Evolutionary conservation across 2,329 filamentous ascomycete genomes (phyloP).

Genomic region (Exophiala sp.): DNA sequence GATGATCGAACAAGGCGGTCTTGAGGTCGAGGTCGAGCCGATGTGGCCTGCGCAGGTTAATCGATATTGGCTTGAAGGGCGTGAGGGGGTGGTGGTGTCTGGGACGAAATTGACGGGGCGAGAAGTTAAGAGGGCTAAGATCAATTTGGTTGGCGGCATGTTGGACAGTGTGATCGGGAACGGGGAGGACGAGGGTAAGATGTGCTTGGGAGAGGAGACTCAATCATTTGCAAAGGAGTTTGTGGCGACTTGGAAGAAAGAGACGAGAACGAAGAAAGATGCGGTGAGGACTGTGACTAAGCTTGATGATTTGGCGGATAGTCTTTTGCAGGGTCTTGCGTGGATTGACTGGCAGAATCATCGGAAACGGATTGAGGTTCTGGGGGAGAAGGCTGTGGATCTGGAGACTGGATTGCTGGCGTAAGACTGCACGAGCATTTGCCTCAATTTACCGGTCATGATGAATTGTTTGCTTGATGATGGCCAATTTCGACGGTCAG

Average conservation of each 20-base stretch:
- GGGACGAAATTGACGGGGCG: slow-evolving; percentile 25
- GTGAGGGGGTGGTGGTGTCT: slow-evolving; percentile 12
- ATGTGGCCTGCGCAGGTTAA: slow-evolving; percentile 56
- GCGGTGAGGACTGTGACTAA: slow-evolving; percentile 45
- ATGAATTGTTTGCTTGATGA: background rate
- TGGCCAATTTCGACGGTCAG: background rate
- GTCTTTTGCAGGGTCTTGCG: slow-evolving; percentile 70
- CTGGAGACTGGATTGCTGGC: slow-evolving; percentile 3
- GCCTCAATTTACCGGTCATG: background rate
- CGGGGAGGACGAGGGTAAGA: slow-evolving; percentile 2
- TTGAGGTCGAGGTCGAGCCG: slow-evolving; percentile 46
- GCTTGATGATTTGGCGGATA: slow-evolving; percentile 78
- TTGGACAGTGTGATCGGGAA: slow-evolving; percentile 3
- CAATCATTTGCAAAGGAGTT: slow-evolving; percentile 8
- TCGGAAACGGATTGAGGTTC: slow-evolving; percentile 8
- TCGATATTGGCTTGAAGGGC: slow-evolving; percentile 50
- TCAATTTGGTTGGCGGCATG: slow-evolving; percentile 40
- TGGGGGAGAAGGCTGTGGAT: slow-evolving; percentile 18
- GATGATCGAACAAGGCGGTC: slow-evolving; percentile 45
- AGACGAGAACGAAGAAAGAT: background rate
- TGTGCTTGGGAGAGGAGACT: background rate
- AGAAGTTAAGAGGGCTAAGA: slow-evolving; percentile 54
- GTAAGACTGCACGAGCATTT: background rate
- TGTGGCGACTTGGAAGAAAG: slow-evolving; percentile 15
- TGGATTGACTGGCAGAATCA: slow-evolving; percentile 68